Evolutionary conservation across 495 filamentous ascomycete genomes (phyloP).

Genomic region (Durotheca rogersii): DNA sequence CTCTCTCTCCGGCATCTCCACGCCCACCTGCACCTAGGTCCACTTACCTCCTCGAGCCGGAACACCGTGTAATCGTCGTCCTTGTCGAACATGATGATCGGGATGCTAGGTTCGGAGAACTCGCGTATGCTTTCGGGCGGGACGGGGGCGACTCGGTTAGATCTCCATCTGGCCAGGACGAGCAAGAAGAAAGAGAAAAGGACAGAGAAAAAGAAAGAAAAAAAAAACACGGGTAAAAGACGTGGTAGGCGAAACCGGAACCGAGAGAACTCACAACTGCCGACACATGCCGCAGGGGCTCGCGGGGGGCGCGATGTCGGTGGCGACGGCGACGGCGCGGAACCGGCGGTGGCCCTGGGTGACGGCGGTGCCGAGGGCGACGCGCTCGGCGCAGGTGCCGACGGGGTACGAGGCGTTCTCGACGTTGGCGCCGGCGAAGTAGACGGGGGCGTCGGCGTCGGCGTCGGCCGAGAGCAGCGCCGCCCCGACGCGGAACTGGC

Average conservation of each 20-base stretch:
- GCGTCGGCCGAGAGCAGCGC: slow-evolving; percentile 67
- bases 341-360: slow-evolving; percentile 66
- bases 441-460: too few relatives aligned
- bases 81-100: slow-evolving; percentile 90
- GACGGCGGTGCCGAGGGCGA: slow-evolving; percentile 80
- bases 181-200: too few relatives aligned
- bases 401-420: slow-evolving; percentile 95
- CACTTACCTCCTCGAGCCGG: slow-evolving; percentile 69
- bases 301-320: slow-evolving; percentile 72
- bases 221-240: too few relatives aligned
- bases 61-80: slow-evolving; percentile 66
- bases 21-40: too few relatives aligned
- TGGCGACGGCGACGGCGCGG: slow-evolving; percentile 82
- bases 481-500: slow-evolving; percentile 86
- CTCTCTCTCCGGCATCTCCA: too few relatives aligned
- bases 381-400: slow-evolving; percentile 89
- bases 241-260: too few relatives aligned
- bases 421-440: slow-evolving; percentile 79
- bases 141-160: too few relatives aligned
- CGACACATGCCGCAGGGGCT: slow-evolving; percentile 73
- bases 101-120: slow-evolving; percentile 65
- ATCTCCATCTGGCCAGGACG: too few relatives aligned
- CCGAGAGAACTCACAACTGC: slow-evolving; percentile 60
- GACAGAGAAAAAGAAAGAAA: neutral
- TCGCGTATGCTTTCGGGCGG: slow-evolving; percentile 74